phyloP scores from a whole-genome alignment of 768 basidiomycete genomes.

The Tulasnella sp. region DNA sequence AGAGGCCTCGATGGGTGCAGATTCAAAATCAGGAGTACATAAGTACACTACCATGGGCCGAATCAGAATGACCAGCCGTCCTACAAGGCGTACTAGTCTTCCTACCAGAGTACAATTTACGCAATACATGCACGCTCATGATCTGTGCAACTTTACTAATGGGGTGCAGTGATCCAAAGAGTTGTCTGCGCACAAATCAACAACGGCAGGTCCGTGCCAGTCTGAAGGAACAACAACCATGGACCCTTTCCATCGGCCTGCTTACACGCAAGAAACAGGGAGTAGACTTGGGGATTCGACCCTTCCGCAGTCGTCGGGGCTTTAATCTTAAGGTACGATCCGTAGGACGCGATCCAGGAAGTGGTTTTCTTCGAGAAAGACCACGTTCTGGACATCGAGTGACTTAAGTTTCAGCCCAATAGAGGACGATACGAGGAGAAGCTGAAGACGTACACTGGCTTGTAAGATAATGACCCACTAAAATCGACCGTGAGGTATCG shows the following conservation, averaged over 20 bases:
- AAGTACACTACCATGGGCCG: too few relatives aligned
- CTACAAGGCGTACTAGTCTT: too few relatives aligned
- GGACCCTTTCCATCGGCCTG: not conserved
- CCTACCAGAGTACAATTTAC: too few relatives aligned
- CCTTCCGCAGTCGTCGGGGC: not conserved
- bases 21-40: too few relatives aligned
- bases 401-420: not conserved
- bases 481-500: conserved; percentile 10
- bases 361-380: not conserved
- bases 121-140: not conserved
- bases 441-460: conserved; percentile 5
- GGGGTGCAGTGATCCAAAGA: conserved; percentile 7
- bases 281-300: not conserved
- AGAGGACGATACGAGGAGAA: too few relatives aligned
- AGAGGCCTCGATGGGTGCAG: not conserved
- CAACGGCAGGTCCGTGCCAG: conserved; percentile 24
- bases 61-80: too few relatives aligned
- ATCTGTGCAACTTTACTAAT: not conserved
- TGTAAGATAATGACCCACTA: conserved; percentile 2
- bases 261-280: conserved; percentile 23
- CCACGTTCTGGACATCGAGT: not conserved
- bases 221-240: conserved; percentile 30
- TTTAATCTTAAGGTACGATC: not conserved
- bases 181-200: not conserved
- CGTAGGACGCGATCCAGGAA: not conserved